Evolutionary conservation across 495 filamentous ascomycete genomes (phyloP), one percentile per base, ranked within the genome.

Genomic region (Penicillium cataractarum): DNA sequence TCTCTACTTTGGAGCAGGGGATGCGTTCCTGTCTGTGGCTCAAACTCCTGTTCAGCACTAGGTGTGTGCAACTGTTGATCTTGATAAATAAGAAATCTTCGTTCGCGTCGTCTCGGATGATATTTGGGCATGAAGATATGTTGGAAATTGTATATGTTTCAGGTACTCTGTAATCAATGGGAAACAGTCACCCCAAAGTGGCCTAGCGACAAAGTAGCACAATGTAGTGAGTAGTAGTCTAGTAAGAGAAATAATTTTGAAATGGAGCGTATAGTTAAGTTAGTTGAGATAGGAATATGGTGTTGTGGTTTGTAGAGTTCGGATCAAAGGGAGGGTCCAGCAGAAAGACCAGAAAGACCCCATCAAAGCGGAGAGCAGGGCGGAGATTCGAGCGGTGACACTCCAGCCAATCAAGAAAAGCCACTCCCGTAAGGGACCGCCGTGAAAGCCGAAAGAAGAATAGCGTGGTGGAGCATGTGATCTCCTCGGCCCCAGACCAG

Each of bases 401-500:
- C 10, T 10, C 17, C 8, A 4, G 1, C 42, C 42, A 46, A 46
- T 46, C 21, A 46, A 22, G 7, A 21, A 3, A 46, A 10, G 19
- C 8, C n/a, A 21, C 7, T 22, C 19, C 8, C 8, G 40, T 7
- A 22, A 21, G n/a, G n/a, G n/a, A 44, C 40, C n/a, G 7, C 17
- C 15, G 13, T 17, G 0, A 4, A 3, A 4, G 4, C 40, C 7
- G 6, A 29, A 59, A 48, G 9, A 6, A 52, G 26, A 44, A 29
- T 57, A 58, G 58, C 29, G 26, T 21, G 37, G 67, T 64, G 61
- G 67, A 64, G 61, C 65, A 63, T 63, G 64, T 65, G 59, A 67
- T 65, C 65, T 54, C 57, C 60, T 26, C 44, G 29, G 52, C 57
- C 58, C 63, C 58, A 46, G 63, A 58, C 40, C 33, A 61, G 19